These are phyloP conservation scores for Trichoderma lentiforme DNA, from an alignment of 2,329 filamentous ascomycete genomes.

Conservation along the genomic window DNA sequence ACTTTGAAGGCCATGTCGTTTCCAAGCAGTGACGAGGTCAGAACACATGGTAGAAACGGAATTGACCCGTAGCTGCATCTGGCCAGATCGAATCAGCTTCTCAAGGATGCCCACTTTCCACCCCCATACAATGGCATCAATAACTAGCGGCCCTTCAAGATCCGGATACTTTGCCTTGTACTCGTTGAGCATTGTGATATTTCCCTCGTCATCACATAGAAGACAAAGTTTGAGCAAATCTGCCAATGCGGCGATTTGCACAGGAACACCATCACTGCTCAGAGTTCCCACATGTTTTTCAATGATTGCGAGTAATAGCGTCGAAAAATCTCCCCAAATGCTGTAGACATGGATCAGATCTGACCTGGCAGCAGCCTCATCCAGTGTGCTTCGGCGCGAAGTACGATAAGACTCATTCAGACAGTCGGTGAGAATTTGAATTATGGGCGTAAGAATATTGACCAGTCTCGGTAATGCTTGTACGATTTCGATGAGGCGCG, in stretches of 20 bases:
- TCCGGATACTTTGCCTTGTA: conserved; percentile 33
- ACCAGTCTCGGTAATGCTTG: conserved; percentile 45
- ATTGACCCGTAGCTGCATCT: conserved; percentile 85
- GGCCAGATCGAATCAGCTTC: conserved; percentile 74
- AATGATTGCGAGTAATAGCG: conserved; percentile 44
- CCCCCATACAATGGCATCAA: conserved; percentile 53
- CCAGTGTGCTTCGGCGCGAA: conserved; percentile 22
- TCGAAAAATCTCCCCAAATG: conserved; percentile 43
- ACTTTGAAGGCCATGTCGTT: conserved; percentile 47
- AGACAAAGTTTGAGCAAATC: conserved; percentile 44
- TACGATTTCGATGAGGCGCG: conserved; percentile 39
- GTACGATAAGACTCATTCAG: conserved; percentile 30
- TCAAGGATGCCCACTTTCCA: conserved; percentile 70
- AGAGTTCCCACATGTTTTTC: conserved; percentile 56
- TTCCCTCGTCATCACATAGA: conserved; percentile 34
- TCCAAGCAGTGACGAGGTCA: conserved; percentile 67
- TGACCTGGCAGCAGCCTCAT: conserved; percentile 27
- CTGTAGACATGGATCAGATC: conserved; percentile 40
- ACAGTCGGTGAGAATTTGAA: conserved; percentile 34
- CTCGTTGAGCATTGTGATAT: conserved; percentile 28
- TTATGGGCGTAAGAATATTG: conserved; percentile 41
- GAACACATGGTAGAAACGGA: conserved; percentile 72
- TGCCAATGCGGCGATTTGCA: conserved; percentile 40
- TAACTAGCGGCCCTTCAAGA: conserved; percentile 37
- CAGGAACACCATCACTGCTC: conserved; percentile 41